Evolutionary conservation across 2,329 filamentous ascomycete species (phyloP), one percentile per base, ranked within the genome.

Genomic region (Aspergillus sclerotialis): DNA sequence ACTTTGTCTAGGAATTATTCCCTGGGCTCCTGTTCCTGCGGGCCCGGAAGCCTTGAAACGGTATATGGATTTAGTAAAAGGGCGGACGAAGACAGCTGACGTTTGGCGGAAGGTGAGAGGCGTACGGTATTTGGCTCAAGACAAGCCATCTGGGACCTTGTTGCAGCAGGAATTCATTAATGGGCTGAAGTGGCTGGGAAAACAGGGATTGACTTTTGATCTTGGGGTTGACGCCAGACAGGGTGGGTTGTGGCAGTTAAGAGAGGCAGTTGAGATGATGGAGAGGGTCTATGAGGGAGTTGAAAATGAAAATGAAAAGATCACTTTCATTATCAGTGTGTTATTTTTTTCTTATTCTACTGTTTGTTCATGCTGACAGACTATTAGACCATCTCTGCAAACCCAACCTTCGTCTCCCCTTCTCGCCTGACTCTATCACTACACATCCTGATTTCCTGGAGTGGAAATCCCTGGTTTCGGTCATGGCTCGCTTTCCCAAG

Each of bases 341-440:
- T 49, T 46, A 30, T 28, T 32, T 36, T 31, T 24, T 10, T 32
- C 32, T 32, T 21, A 35, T 9, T 17, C 7, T 18, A 24, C 11
- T 23, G 5, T 15, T 10, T 23, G 9, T 15, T 14, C 14, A 16
- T 19, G 19, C 37, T 44, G 45, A 40, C 52, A 44, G 5, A 42
- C 12, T 6, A 12, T 9, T 44, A 89, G 84, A 94, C 60, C 88
- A 95, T 63, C 74, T 94, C 47, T 89, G 86, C 73, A 94, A 94
- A 64, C 88, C 88, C 1, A 79, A 90, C 57, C 68, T 93, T 17
- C 70, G 71, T 19, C 70, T 84, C 10, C 33, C 45, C 2, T 42
- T 72, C 64, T 80, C 70, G 66, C 30, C 45, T 43, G 42, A 68
- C 60, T 23, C 44, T 2, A 40, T 50, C 11, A 38, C 40, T 2